phyloP scores from a whole-genome alignment of 2,329 filamentous ascomycete genomes.

The Alternaria angustiovoidea region DNA sequence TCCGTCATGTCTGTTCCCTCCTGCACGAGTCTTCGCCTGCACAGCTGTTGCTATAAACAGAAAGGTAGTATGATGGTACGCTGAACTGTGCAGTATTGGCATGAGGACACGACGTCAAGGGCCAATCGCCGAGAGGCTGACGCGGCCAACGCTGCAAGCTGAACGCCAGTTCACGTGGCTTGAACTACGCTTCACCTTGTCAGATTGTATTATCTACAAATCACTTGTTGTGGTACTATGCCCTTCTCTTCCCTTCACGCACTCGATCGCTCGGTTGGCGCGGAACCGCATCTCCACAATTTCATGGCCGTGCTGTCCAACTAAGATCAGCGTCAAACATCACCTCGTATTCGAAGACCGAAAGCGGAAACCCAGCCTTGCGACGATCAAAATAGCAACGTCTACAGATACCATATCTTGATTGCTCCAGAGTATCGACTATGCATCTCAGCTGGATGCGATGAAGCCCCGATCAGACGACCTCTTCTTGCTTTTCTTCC shows the following conservation, averaged over 20 bases:
- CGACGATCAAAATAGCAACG: slow-evolving; percentile 3
- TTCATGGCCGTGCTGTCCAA: slow-evolving; percentile 9
- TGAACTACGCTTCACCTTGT: slow-evolving; percentile 5
- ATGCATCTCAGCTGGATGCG: neutral
- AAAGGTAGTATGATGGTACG: neutral
- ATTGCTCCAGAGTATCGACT: neutral
- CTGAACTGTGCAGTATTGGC: neutral
- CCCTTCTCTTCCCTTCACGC: neutral
- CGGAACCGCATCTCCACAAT: slow-evolving; percentile 8
- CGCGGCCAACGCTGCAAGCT: slow-evolving; percentile 11
- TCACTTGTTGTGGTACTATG: neutral
- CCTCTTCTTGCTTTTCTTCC: slow-evolving; percentile 26
- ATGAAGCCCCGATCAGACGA: slow-evolving; percentile 15
- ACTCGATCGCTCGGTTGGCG: slow-evolving; percentile 2
- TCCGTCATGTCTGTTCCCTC: neutral
- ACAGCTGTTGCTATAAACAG: neutral
- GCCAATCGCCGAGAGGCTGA: slow-evolving; percentile 6
- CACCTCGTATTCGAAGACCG: slow-evolving; percentile 6
- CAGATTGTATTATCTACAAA: neutral
- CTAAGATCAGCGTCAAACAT: slow-evolving; percentile 11
- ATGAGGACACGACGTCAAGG: neutral
- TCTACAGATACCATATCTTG: neutral
- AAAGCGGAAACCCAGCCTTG: slow-evolving; percentile 2
- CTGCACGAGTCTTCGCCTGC: neutral
- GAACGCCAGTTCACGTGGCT: slow-evolving; percentile 15